A percentile compares a stretch with the other conserved stretches of the same genome.
Conservation (phyloP, 371 early-diverging fungal species). For the Mucor ambiguus region DNA sequence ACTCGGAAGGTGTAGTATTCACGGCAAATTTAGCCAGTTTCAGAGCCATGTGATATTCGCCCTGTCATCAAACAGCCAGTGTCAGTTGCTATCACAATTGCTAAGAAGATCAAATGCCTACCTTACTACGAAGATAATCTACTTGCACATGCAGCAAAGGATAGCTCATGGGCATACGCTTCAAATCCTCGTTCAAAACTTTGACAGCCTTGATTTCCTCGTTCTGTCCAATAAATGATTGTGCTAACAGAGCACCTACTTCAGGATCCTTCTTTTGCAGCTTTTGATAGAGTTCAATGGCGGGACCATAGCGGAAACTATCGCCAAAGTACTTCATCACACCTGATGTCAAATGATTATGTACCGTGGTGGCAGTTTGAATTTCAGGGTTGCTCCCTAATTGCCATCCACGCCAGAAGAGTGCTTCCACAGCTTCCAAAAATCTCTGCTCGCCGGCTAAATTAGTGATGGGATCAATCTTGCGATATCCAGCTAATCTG, state of each 20-base stretch:
- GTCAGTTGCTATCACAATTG: neutral
- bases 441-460: constrained; percentile 75
- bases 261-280: constrained; percentile 86
- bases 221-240: constrained; percentile 76
- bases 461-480: constrained; percentile 83
- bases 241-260: constrained; percentile 84
- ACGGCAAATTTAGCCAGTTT: constrained; percentile 90
- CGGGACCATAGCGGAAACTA: constrained; percentile 77
- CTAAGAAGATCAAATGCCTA: constrained; percentile 14
- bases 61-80: constrained; percentile 31
- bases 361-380: constrained; percentile 85
- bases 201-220: constrained; percentile 91
- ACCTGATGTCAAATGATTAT: constrained; percentile 84
- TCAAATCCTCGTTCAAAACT: constrained; percentile 79
- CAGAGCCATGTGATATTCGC: constrained; percentile 75
- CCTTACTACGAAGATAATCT: constrained; percentile 83
- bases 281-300: constrained; percentile 78
- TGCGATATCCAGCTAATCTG: constrained; percentile 77
- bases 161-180: constrained; percentile 78
- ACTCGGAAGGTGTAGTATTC: constrained; percentile 93
- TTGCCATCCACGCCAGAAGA: constrained; percentile 91
- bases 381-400: constrained; percentile 94
- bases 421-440: constrained; percentile 79
- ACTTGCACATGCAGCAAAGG: constrained; percentile 85
- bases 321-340: constrained; percentile 88